Evolutionary conservation across 257 asterid species (phyloP), one percentile per base, ranked within the genome.

Genomic region (Capsicum chinense): DNA sequence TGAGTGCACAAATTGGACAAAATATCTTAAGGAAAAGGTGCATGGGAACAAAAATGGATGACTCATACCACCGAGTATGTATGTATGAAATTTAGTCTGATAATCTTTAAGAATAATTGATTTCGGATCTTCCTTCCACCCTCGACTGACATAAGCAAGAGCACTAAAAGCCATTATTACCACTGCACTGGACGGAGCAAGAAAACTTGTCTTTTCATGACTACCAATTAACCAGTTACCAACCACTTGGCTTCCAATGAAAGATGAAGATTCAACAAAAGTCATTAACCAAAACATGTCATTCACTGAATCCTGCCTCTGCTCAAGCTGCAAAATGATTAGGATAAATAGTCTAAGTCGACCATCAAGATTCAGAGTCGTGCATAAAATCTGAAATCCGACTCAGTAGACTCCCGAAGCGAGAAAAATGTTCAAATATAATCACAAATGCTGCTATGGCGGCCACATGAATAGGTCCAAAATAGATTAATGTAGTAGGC

Each of bases 231-330:
- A 82, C 90, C 93, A 93, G 88, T 96, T 94, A 47, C 93, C 97
- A 58, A 96, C 66, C 64, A 84, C 89, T 84, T 94, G 99, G 90
- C 97, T 93, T 42, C 91, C 92, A 21, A 95, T 89, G 56, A 89
- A 92, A 67, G 93, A 86, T 44, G 97, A 92, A 79, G 95, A 91
- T 86, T 91, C 97, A 79, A 84, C 82, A 87, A 95, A 93, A 58
- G 92, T 89, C 99, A 97, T 97, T 86, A 94, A 81, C 99, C 99
- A 97, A 89, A 95, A 95, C 97, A 93, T 90, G 83, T 97, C 98
- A 89, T 93, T 97, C 87, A 90, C 85, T 57, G 90, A 84, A 83
- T 97, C 99, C 84, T 92, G 97, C 93, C 97, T 90, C 88, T 91
- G 97, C 81, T 95, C 99, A 42, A 90, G 87, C 99, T 97, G 93